Evolutionary conservation across 139 green algal species (phyloP), one percentile per base, ranked within the genome.

Genomic region (Chlorella ohadii): DNA sequence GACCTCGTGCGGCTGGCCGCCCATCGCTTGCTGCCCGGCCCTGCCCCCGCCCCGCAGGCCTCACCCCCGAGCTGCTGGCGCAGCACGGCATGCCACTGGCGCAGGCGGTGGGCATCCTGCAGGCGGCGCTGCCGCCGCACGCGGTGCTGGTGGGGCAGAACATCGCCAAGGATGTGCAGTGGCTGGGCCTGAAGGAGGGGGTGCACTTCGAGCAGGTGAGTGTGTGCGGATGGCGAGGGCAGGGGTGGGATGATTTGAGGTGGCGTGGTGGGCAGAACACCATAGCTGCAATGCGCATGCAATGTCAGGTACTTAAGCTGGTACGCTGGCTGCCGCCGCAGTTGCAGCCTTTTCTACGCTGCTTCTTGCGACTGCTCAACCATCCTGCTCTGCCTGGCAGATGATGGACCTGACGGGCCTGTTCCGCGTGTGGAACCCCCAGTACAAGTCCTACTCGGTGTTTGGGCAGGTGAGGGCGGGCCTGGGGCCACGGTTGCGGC

Each of bases 141-240:
- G 92, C 92, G 6, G 88, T 95, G 7, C 90, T 98, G 28, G 93
- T 98, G 31, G 96, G 96, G 0, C 95, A 98, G 78, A 97, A 95
- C 90, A 97, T 98, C 33, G 20, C 77, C 11, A 89, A 96, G 84
- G 96, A 99, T 77, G 91, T 99, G 3, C 39, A 93, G 68, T 99
- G 96, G 96, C 86, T 99, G 72, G 86, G 89, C 0, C 84, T 99
- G 33, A 91, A 89, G 72, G 92, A 98, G 79, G 94, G 94, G 5
- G n/a, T 59, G 27, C 93, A 98, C 80, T 98, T 94, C 71, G 85
- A 74, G 78, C 67, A 73, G 67, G 78, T 34, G 4, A 17, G 11
- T 33, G 68, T 3, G 68, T 39, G 2, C 44, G 34, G 36, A 36
- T 6, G 36, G 67, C 67, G n/a, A n/a, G n/a, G n/a, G n/a, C n/a